phyloP scores from a whole-genome alignment of 345 rosid species.

The Eucalyptus sp. region DNA sequence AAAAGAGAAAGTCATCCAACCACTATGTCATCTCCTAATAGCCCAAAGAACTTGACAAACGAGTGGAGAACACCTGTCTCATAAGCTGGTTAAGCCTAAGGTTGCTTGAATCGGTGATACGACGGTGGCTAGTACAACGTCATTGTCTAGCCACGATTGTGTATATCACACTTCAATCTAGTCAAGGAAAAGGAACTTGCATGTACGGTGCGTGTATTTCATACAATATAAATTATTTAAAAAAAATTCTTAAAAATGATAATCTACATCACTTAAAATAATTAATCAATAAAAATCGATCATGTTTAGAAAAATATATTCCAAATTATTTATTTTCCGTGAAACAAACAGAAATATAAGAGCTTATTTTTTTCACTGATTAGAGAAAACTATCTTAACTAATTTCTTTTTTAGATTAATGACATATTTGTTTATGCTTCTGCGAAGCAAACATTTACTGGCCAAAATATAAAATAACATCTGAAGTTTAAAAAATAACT shows the following conservation, averaged over 20 bases:
- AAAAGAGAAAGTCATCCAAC: background rate
- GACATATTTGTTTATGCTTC: background rate
- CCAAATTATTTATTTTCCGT: too few relatives aligned
- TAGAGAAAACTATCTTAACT: too few relatives aligned
- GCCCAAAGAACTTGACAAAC: background rate
- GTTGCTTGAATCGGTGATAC: background rate
- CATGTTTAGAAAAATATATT: background rate
- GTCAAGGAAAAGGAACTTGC: background rate
- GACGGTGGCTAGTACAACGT: background rate
- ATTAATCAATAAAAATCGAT: too few relatives aligned
- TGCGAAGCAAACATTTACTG: fast-evolving
- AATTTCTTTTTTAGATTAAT: background rate
- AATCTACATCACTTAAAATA: fast-evolving
- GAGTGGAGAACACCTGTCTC: background rate
- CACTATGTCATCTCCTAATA: background rate
- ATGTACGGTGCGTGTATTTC: background rate
- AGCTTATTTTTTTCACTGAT: too few relatives aligned
- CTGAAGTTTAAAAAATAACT: too few relatives aligned
- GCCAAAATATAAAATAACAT: background rate
- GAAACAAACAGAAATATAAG: fast-evolving
- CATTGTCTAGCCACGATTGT: background rate
- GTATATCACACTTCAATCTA: background rate
- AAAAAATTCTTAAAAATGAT: background rate
- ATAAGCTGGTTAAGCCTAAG: background rate
- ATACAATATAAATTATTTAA: background rate